A percentile compares a stretch with the other conserved stretches of the same genome.
Evolutionary conservation across 148 eudicot species (phyloP).

Genomic region (Spergularia bocconei): DNA sequence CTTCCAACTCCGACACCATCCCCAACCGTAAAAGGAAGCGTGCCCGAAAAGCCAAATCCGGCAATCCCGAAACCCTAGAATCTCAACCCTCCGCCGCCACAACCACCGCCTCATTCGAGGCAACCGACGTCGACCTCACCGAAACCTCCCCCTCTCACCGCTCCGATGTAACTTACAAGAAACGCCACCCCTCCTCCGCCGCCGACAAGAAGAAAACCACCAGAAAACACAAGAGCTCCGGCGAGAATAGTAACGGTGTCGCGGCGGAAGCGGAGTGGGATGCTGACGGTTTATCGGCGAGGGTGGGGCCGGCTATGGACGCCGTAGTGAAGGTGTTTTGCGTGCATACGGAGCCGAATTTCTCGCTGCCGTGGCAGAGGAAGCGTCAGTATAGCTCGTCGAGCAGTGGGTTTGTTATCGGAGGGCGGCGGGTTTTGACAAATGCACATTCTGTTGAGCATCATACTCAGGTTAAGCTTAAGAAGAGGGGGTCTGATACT

Average conservation of each 20-base stretch:
- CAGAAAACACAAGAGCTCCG: not conserved
- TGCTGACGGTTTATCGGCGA: slow-evolving; percentile 23
- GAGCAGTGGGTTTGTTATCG: slow-evolving; percentile 79
- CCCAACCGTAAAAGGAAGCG: slow-evolving; percentile 16
- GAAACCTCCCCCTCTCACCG: slow-evolving; percentile 5
- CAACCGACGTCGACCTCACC: not conserved
- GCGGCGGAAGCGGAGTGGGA: not conserved
- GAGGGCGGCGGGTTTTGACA: slow-evolving; percentile 67
- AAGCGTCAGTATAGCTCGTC: slow-evolving; percentile 81
- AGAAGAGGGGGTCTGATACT: slow-evolving; percentile 85
- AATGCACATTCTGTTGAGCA: slow-evolving; percentile 94
- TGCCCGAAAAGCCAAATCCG: slow-evolving; percentile 4
- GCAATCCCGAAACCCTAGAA: slow-evolving; percentile 6
- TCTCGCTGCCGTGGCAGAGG: slow-evolving; percentile 90
- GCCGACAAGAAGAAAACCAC: no score
- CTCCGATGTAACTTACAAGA: not conserved
- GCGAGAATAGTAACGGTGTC: not conserved
- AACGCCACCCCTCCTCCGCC: not conserved
- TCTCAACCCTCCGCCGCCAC: not conserved
- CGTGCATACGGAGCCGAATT: slow-evolving; percentile 81
- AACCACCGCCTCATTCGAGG: not conserved
- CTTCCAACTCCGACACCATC: not conserved
- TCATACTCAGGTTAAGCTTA: slow-evolving; percentile 79
- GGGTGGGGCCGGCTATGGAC: slow-evolving; percentile 64
- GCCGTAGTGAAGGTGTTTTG: slow-evolving; percentile 93